Conservation (phyloP, 352 stramenopile species). For the Phytophthora foliorum region DNA sequence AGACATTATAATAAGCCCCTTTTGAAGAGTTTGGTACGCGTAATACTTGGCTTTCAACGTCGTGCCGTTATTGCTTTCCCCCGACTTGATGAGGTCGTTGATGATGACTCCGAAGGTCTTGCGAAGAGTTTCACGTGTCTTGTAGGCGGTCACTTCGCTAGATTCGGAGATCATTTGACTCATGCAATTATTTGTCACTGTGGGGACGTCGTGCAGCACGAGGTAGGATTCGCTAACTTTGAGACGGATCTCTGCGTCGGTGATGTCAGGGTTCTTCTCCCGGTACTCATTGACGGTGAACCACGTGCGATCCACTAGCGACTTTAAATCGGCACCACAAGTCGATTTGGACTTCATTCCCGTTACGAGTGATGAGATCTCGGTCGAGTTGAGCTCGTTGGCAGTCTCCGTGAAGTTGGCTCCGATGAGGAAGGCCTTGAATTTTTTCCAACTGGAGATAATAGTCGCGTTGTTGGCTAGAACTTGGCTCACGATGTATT, state of each 20-base stretch:
- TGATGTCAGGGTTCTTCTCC: slow-evolving; percentile 21
- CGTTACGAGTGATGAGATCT: slow-evolving; percentile 36
- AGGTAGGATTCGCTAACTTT: slow-evolving; percentile 52
- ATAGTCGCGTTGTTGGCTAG: slow-evolving; percentile 17
- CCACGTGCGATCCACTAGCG: slow-evolving; percentile 46
- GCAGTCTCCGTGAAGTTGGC: slow-evolving; percentile 29
- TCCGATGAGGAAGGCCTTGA: slow-evolving; percentile 22
- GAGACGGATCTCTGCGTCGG: slow-evolving; percentile 49
- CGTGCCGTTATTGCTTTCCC: slow-evolving; percentile 36
- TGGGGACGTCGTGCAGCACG: slow-evolving; percentile 57
- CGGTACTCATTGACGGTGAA: slow-evolving; percentile 47
- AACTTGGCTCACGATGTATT: slow-evolving; percentile 20
- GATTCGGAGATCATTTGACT: slow-evolving; percentile 29
- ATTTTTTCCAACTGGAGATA: slow-evolving; percentile 24
- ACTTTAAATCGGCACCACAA: slow-evolving; percentile 50
- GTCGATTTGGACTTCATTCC: slow-evolving; percentile 40
- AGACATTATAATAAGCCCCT: neutral
- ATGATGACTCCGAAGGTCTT: slow-evolving; percentile 53
- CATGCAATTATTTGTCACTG: slow-evolving; percentile 49
- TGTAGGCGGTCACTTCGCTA: slow-evolving; percentile 29
- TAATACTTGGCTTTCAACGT: slow-evolving; percentile 37
- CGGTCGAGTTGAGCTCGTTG: slow-evolving; percentile 15
- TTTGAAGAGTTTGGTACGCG: slow-evolving; percentile 28
- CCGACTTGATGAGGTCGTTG: slow-evolving; percentile 51
- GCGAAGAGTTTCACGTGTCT: slow-evolving; percentile 51